A percentile compares a stretch with the other conserved stretches of the same genome.
These are phyloP conservation scores for Adansonia digitata DNA, from an alignment of 345 rosid species.

Conservation along the genomic window DNA sequence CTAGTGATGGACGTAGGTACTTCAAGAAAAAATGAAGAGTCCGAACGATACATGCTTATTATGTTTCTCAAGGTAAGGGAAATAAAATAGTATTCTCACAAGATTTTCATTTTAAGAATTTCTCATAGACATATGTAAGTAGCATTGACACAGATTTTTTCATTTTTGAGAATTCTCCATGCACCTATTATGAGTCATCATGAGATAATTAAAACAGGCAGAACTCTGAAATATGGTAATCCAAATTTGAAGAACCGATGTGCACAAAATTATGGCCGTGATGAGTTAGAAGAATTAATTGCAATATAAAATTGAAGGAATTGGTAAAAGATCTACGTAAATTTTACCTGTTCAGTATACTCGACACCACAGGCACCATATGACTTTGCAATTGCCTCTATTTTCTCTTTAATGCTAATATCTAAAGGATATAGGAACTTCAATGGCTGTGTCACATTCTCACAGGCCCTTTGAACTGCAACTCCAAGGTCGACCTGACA, in stretches of 20 bases:
- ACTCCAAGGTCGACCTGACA: conserved; percentile 90
- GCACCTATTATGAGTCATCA: background rate
- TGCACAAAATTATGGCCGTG: background rate
- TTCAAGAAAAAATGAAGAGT: background rate
- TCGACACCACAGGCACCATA: conserved; percentile 93
- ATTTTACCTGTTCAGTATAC: conserved; percentile 83
- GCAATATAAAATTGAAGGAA: background rate
- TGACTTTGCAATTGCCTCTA: conserved; percentile 86
- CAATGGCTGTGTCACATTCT: conserved; percentile 57
- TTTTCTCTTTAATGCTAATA: conserved; percentile 75
- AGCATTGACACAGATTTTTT: too few relatives aligned
- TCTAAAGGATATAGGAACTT: conserved; percentile 81
- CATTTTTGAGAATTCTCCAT: background rate
- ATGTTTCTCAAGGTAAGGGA: background rate
- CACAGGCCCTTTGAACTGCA: conserved; percentile 80
- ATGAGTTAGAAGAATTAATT: background rate
- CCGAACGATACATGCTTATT: background rate
- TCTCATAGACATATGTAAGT: too few relatives aligned
- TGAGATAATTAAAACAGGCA: background rate
- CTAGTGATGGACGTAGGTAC: too few relatives aligned
- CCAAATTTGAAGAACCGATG: background rate
- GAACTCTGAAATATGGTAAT: background rate
- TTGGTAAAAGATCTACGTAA: background rate
- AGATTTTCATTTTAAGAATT: background rate
- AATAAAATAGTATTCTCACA: background rate